Conservation (phyloP, 345 rosid species). For the Eucalyptus cloeziana region DNA sequence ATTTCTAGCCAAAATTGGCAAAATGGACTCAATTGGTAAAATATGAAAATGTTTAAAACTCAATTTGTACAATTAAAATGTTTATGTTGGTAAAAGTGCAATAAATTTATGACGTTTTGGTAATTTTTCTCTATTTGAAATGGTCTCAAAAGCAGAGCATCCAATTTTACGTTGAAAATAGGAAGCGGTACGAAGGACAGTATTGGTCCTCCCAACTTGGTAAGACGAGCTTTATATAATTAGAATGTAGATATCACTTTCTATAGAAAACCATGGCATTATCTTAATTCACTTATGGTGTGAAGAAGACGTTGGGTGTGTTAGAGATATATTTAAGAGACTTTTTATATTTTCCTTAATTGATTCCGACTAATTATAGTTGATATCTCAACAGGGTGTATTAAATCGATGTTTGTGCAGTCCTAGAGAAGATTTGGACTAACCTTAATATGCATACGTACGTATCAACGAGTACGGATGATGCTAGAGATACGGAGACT, state of each 20-base stretch:
- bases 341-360: too few relatives aligned
- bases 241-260: too few relatives aligned
- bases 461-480: neutral
- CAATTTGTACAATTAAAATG: too few relatives aligned
- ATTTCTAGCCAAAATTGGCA: accelerated
- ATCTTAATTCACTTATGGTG: neutral
- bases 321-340: neutral
- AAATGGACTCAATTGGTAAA: too few relatives aligned
- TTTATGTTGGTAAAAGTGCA: accelerated
- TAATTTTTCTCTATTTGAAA: neutral
- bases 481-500: neutral
- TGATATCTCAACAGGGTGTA: neutral
- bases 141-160: neutral
- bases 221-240: neutral
- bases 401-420: neutral
- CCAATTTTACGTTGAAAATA: neutral
- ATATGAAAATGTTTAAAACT: too few relatives aligned
- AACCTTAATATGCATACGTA: neutral
- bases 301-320: neutral
- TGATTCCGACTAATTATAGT: neutral
- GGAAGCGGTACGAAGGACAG: too few relatives aligned
- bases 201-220: neutral
- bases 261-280: too few relatives aligned
- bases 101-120: neutral
- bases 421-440: neutral